Conservation (phyloP, 305 asterid genomes). For the Fraxinus albicans region DNA sequence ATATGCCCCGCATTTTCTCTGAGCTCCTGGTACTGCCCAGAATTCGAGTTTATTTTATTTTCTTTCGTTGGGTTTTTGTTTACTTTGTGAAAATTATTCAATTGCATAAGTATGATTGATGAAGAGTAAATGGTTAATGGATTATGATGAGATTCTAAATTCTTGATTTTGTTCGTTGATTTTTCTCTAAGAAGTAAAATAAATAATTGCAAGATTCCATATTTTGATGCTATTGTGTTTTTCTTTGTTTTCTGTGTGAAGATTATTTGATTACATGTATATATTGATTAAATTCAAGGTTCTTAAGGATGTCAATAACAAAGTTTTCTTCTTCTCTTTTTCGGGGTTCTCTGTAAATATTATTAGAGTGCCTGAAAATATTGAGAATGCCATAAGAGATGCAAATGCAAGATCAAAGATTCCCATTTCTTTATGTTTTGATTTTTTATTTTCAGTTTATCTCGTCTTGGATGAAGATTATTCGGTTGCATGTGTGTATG, state of each 20-base stretch:
- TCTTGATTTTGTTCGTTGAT: background rate
- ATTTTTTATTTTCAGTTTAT: no score
- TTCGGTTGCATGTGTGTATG: background rate
- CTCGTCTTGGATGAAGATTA: background rate
- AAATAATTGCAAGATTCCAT: background rate
- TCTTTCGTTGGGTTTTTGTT: background rate
- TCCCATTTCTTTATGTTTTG: background rate
- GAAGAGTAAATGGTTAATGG: background rate
- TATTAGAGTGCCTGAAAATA: background rate
- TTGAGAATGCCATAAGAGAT: background rate
- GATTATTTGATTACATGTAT: background rate
- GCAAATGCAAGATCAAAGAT: background rate
- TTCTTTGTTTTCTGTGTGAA: background rate
- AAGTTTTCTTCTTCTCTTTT: background rate
- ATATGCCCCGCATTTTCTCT: conserved; percentile 71
- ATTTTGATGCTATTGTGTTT: background rate
- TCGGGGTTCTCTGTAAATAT: background rate
- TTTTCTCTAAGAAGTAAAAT: no score
- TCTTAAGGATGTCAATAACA: background rate
- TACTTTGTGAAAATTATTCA: background rate
- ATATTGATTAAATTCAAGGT: background rate
- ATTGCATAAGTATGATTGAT: background rate
- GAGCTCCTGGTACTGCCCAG: conserved; percentile 58
- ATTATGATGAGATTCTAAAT: background rate
- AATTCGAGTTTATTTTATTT: background rate